Evolutionary conservation across 2,329 filamentous ascomycete genomes (phyloP), one percentile per base, ranked within the genome.

Genomic region (Fusarium euwallaceae): DNA sequence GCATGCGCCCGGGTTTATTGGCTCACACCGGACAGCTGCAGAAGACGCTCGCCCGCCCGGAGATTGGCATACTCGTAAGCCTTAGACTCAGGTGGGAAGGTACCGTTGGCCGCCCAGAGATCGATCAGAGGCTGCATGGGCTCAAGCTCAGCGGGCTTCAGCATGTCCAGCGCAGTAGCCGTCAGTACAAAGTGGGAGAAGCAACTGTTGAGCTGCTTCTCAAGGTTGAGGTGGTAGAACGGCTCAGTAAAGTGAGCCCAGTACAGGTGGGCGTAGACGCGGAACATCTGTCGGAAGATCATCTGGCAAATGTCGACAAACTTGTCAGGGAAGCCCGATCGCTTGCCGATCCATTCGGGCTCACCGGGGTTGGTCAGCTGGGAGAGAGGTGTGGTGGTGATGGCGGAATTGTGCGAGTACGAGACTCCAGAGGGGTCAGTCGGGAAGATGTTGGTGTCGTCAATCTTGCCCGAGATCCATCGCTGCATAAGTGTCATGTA

Each of bases 241-340:
- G 93, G 93, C 76, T 95, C 93, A 70, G 92, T 86, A 84, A 94
- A 99, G 84, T 99, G 97, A 67, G 95, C 94, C 90, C 97, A 98
- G 87, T 99, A 99, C 71, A 99, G 91, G 84, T 99, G 97, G 58
- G 97, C 93, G 81, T 99, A 99, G 78, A 98, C 96, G 69, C 97
- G 94, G 88, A 99, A 98, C 93, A 99, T 98, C 85, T 98, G 97
- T 79, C 95, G 93, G 87, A 98, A 96, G 80, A 98, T 97, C 75
- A 93, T 93, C 87, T 97, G 95, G 87, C 96, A 97, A 77, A 98
- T 95, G 71, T 93, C 91, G 78, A 96, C 88, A 83, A 98, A 98
- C 76, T 94, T 94, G 74, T 93, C 91, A 3, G 97, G 97, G 83
- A 99, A 99, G 5, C 96, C 96, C 70, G 94, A 97, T 56, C 94